Conservation (phyloP, 305 asterid species). For the Lippia alba region DNA sequence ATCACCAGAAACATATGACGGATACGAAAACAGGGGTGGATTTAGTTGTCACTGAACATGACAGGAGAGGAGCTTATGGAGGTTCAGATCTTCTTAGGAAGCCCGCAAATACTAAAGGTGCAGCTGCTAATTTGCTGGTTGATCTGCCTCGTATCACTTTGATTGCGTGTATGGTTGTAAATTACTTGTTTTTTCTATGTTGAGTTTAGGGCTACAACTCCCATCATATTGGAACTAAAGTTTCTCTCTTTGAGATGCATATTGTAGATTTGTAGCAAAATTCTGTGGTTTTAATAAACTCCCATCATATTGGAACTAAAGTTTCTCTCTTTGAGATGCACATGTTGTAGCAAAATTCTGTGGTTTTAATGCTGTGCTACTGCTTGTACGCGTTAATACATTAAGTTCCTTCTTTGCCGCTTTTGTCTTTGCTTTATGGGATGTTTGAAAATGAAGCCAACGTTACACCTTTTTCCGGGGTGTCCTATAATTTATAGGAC, state of each 20-base stretch:
- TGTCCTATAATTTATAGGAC: too few species aligned
- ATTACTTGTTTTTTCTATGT: slow-evolving; percentile 11
- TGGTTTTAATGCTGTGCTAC: too few species aligned
- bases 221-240: neutral
- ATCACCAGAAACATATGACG: slow-evolving; percentile 1
- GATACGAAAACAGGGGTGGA: slow-evolving; percentile 2
- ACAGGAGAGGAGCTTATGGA: slow-evolving; percentile 31
- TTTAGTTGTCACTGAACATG: slow-evolving; percentile 18
- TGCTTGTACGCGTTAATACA: too few species aligned
- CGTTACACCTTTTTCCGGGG: neutral
- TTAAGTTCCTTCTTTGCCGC: too few species aligned
- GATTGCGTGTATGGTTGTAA: slow-evolving; percentile 17
- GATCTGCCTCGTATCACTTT: slow-evolving; percentile 20
- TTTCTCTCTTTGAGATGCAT: slow-evolving; percentile 5
- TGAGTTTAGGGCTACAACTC: neutral
- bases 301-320: neutral
- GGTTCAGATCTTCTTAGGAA: slow-evolving; percentile 26
- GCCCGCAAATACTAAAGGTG: slow-evolving; percentile 4
- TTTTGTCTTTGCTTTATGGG: neutral
- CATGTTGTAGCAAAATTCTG: too few species aligned
- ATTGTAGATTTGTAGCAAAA: neutral
- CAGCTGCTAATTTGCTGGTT: slow-evolving; percentile 7
- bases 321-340: slow-evolving; percentile 5
- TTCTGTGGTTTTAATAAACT: neutral
- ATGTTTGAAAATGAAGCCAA: neutral